Evolutionary conservation across 768 basidiomycete species (phyloP).

Genomic region (Kwoniella dendrophila): DNA sequence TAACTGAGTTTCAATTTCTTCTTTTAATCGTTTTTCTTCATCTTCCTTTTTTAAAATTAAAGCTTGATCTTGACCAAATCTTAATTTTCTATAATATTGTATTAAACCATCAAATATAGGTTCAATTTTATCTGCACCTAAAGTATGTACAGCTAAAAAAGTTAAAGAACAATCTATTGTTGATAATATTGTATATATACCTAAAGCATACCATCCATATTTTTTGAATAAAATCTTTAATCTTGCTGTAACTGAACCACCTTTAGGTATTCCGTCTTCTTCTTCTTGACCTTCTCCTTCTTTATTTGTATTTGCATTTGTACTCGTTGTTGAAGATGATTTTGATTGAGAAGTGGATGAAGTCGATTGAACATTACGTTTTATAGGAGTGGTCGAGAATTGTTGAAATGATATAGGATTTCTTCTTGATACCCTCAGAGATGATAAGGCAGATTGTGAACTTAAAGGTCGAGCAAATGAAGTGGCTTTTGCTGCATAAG

Average conservation of each 20-base stretch:
- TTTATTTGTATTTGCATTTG: too few species aligned
- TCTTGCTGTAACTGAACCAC: constrained; percentile 27
- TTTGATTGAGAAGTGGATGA: too few species aligned
- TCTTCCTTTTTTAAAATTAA: constrained; percentile 23
- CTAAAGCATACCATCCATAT: constrained; percentile 95
- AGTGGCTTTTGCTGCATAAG: background rate
- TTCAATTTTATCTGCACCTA: constrained; percentile 89
- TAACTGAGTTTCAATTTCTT: background rate
- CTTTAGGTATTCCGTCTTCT: constrained; percentile 21
- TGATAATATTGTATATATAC: constrained; percentile 76
- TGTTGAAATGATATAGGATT: too few species aligned
- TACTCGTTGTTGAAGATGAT: too few species aligned
- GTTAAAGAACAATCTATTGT: constrained; percentile 80
- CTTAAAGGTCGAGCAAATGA: constrained; percentile 7
- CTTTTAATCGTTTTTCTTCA: constrained; percentile 31
- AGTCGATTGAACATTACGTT: too few species aligned
- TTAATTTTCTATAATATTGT: constrained; percentile 47
- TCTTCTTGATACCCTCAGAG: too few species aligned
- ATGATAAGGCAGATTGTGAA: too few species aligned
- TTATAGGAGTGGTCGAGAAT: too few species aligned
- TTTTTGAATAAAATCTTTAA: constrained; percentile 69
- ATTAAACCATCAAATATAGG: constrained; percentile 60
- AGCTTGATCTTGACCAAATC: constrained; percentile 41
- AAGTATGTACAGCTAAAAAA: constrained; percentile 77
- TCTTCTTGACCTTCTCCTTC: too few species aligned